Base-by-base conservation (phyloP, 495 filamentous ascomycete genomes). In the Letharia columbiana region DNA sequence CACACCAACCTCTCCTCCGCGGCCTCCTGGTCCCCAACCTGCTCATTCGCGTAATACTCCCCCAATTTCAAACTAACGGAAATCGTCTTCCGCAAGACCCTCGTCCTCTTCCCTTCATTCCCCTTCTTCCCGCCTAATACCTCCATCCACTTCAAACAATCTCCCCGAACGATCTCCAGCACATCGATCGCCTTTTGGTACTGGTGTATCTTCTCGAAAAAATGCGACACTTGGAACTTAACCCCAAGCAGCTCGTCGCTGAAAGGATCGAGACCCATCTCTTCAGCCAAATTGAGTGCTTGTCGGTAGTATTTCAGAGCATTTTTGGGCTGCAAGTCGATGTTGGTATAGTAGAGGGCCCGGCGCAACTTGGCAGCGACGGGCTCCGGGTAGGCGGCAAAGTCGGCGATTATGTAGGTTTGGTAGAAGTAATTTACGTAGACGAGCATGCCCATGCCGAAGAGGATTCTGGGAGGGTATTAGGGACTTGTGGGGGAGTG, bases 231-330 rank as follows among this genome's bases (percentile, higher is more conserved):
- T 75, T 91, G 86, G 41, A 96, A 84, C 77, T 90, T 94, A 28
- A 99, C 83, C 1, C 94, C 94, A 59, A 96, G 78, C 18, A 97
- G 84, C 71, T 96, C 94, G 66, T 96, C 89, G 4, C 88, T 90
- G 70, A 91, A 94, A 4, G 89, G 89, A 74, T 97, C 90, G 78
- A 99, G 86, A 0, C 84, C 83, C 52, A 87, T 69, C 71, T 92
- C 85, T 28, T 83, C 74, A 45, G 89, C 90, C 20, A 86, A 79
- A 66, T 81, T 77, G 52, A 98, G 75, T 4, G 93, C 94, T 59
- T 86, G 79, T 66, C 84, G 84, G 74, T 96, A 98, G 75, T 91
- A 88, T 63, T 89, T 87, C 49, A 95, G 76, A 3, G 94, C 92
- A 60, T 85, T 80, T 59, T 83, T 76, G n/a, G 88, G 85, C 52